These are phyloP conservation scores for Macrolepiota dolichaula DNA, from an alignment of 768 basidiomycete species.

Conservation along the genomic window DNA sequence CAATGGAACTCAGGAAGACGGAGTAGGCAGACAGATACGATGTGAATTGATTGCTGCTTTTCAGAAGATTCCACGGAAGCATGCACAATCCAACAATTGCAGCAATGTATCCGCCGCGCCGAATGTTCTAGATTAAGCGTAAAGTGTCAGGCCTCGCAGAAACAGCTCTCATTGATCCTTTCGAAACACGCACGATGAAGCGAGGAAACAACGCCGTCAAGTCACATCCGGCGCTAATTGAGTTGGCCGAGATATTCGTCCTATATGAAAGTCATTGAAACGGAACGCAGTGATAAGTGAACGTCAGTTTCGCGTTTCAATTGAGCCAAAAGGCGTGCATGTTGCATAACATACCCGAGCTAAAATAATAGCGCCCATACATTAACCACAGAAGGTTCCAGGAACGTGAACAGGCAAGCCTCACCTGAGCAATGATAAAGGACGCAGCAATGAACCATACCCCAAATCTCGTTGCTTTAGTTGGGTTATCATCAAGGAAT, in stretches of 20 bases:
- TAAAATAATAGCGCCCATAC: conserved; percentile 4
- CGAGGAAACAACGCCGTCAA: conserved; percentile 75
- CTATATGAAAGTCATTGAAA: conserved; percentile 26
- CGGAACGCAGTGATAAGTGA: background rate
- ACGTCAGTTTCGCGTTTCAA: conserved; percentile 3
- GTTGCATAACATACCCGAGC: background rate
- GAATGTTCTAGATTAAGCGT: conserved; percentile 55
- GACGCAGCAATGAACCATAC: conserved; percentile 78
- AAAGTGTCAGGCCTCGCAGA: background rate
- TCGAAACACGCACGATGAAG: conserved; percentile 51
- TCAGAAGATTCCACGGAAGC: conserved; percentile 75
- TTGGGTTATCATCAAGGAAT: conserved; percentile 65
- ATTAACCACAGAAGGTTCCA: background rate
- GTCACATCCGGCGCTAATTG: conserved; percentile 81
- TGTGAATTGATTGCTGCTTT: conserved; percentile 71
- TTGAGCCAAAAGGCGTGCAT: background rate
- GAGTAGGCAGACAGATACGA: conserved; percentile 82
- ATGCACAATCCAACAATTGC: conserved; percentile 74
- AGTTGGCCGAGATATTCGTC: conserved; percentile 81
- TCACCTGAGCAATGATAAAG: conserved; percentile 75
- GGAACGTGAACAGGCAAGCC: background rate
- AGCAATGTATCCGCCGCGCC: conserved; percentile 81
- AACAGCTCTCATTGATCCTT: background rate
- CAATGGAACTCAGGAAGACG: conserved; percentile 78
- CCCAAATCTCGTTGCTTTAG: conserved; percentile 64